Evolutionary conservation across 176 grass and related monocot species (phyloP).

Genomic region (Cymbopogon citratus): DNA sequence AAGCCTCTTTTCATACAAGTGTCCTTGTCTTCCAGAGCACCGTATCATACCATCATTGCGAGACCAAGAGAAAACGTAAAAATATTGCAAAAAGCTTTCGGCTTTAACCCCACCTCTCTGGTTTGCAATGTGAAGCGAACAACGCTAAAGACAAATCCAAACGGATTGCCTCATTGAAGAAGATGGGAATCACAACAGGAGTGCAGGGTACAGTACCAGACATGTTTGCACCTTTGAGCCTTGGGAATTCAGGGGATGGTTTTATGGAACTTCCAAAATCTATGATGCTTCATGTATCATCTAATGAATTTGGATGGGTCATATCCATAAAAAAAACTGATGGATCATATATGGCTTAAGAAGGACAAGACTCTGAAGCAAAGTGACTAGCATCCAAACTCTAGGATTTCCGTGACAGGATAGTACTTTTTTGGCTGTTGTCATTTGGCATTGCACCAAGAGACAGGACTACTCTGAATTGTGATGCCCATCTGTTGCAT

Average conservation of each 20-base stretch:
- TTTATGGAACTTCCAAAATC: not conserved
- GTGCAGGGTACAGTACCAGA: not conserved
- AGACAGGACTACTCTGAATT: not conserved
- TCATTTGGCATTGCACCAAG: not conserved
- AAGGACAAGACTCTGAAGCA: not conserved
- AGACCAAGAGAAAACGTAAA: not conserved
- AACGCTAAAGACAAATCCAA: not conserved
- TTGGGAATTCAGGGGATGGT: not conserved
- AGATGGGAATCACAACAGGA: not conserved
- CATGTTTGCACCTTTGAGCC: not conserved
- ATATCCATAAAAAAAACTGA: not conserved
- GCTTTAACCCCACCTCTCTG: not conserved
- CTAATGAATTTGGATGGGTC: not conserved
- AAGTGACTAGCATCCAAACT: not conserved
- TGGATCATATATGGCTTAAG: not conserved
- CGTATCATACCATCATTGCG: not conserved
- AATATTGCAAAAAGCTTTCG: not conserved
- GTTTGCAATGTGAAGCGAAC: conserved; percentile 5
- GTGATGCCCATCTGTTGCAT: not conserved
- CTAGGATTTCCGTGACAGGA: not conserved
- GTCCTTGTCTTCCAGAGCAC: not conserved
- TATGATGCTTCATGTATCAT: not conserved
- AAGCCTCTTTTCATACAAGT: not conserved
- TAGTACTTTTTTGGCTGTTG: not conserved
- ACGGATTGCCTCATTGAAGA: not conserved